Evolutionary conservation across 352 stramenopile genomes (phyloP), one percentile per base, ranked within the genome.

Genomic region (Globisporangium megalacanthum): DNA sequence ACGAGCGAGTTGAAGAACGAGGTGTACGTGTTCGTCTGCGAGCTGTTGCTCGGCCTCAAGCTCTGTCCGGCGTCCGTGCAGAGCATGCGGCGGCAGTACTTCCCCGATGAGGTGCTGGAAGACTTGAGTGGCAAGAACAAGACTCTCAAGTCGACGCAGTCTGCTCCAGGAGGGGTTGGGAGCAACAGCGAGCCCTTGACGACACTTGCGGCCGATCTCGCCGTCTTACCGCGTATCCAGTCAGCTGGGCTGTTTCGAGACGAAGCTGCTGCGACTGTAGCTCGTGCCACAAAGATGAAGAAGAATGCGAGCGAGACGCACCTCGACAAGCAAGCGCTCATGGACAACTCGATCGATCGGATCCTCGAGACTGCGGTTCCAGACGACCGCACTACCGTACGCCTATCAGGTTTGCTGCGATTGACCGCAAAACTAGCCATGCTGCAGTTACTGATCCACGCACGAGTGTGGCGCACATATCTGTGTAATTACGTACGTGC

Each of bases 1-100:
- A 74, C 75, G 11, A 60, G 68, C 36, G 73, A 81, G 17, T 94
- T 96, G 61, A 95, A 95, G 72, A 85, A 79, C 57, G 65, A 86
- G 13, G 55, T 89, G 4, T 92, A 86, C 56, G 61, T 92, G 2
- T 88, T 92, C 46, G 74, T 92, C 13, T 79, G 77, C n/a, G 72
- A 90, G 51, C 58, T 92, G 7, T 52, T 92, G 46, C 70, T 92
- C 5, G 82, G 82, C 0, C 67, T 92, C 13, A 83, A 86, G 41
- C 68, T 92, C 50, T 86, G 65, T 7, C 68, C 79, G 0, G 70
- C 83, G 13, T 86, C 79, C 0, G 75, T 92, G n/a, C 82, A 86
- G 37, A 74, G 63, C 50, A 89, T 82, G 75, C 69, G 82, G 11
- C 55, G 72, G 4, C 73, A 92, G 48, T 81, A 76, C 37, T 92